Conservation (phyloP, 805 yeast genomes). For the Nakazawaea wickerhamii region DNA sequence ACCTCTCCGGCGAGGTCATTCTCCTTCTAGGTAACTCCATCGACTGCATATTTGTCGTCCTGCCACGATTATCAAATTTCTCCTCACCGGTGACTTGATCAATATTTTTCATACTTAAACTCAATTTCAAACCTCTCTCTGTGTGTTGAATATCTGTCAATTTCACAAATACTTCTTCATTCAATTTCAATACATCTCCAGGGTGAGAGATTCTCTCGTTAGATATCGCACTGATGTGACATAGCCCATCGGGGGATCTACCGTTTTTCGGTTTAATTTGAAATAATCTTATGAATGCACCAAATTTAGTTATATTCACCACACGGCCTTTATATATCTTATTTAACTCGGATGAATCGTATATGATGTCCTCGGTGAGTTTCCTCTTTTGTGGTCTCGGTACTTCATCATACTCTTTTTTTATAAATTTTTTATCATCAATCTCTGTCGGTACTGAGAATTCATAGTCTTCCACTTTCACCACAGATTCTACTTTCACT, state of each 20-base stretch:
- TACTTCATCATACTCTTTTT: conserved; percentile 1
- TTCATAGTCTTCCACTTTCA: background rate
- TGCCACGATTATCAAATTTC: conserved; percentile 10
- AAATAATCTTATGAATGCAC: conserved; percentile 65
- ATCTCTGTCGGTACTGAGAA: background rate
- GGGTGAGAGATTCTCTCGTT: conserved; percentile 50
- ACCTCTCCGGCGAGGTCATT: conserved; percentile 78
- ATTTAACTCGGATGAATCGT: conserved; percentile 33
- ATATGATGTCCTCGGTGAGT: conserved; percentile 15
- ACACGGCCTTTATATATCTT: conserved; percentile 58
- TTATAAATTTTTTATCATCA: background rate
- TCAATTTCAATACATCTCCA: conserved; percentile 45
- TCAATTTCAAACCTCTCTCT: conserved; percentile 37
- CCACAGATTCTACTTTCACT: conserved; percentile 1
- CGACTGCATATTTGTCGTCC: conserved; percentile 1
- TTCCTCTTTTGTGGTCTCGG: background rate
- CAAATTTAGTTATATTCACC: conserved; percentile 56
- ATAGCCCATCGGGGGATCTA: conserved; percentile 50
- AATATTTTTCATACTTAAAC: conserved; percentile 63
- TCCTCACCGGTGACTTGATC: conserved; percentile 64
- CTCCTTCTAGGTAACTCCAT: conserved; percentile 27
- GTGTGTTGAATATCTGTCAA: conserved; percentile 34
- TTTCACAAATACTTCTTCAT: conserved; percentile 63
- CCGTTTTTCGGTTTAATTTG: conserved; percentile 26
- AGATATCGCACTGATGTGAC: conserved; percentile 71